Evolutionary conservation across 2,329 filamentous ascomycete genomes (phyloP), one percentile per base, ranked within the genome.

Genomic region (Ophiostoma ulmi): DNA sequence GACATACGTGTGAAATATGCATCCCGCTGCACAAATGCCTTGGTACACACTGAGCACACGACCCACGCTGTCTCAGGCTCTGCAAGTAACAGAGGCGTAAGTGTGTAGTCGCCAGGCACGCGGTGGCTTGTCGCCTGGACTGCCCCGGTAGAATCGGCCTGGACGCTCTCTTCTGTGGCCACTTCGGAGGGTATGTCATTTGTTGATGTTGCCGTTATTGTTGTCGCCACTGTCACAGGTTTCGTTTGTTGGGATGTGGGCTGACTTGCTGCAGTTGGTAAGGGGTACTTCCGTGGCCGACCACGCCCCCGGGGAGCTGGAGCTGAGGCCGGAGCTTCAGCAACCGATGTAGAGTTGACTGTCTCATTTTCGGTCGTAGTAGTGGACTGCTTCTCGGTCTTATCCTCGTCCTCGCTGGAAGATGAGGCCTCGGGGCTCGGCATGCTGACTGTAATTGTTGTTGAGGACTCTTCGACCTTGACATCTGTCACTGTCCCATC

Each of bases 1-100:
- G 92, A 90, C 67, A 91, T 89, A 69, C 90, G 88, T 0, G 94
- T 97, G 74, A 90, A 90, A 78, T 97, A 97, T 0, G 92, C 93
- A 74, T 98, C 91, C 58, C 88, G 85, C 78, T 98, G 94, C 6
- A 98, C 90, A 77, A 98, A 99, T 72, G 90, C 88, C 0, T 86
- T 85, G 68, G 87, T 86, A 80, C 95, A 99, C 36, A 91, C 93
- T 69, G 88, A 91, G 80, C 95, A 99, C 73, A 93, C 88, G 64
- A 97, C 91, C 94, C 94, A 98, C 77, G 84, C 93, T 83, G 83
- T 93, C 83, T 81, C 83, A 0, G 90, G 88, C 73, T 93, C 90
- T 0, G 89, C 88, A 0, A 97, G 87, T 0, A 97, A 84, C 14
- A 90, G 83, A 0, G 88, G 85, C 0, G 93, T 97, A 26, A 94